These are phyloP conservation scores for Amyloporia xantha DNA, from an alignment of 768 basidiomycete species.

Conservation along the genomic window DNA sequence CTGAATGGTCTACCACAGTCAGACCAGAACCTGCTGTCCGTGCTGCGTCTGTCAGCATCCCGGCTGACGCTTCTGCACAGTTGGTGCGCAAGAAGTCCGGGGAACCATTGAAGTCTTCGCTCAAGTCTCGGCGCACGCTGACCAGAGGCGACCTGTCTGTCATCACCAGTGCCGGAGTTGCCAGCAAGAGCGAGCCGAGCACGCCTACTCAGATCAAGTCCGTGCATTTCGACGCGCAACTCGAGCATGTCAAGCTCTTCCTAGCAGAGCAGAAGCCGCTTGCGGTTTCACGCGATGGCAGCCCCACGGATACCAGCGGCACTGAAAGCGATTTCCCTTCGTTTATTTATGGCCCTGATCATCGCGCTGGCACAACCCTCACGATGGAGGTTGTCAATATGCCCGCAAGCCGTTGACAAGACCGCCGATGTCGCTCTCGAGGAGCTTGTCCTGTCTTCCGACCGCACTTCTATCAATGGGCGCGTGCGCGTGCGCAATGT, in stretches of 20 bases:
- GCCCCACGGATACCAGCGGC: constrained; percentile 76
- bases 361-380: too few relatives aligned
- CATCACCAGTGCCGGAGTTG: constrained; percentile 33
- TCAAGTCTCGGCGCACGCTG: constrained; percentile 59
- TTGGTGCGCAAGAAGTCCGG: constrained; percentile 90
- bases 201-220: constrained; percentile 77
- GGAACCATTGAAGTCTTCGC: constrained; percentile 84
- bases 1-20: too few relatives aligned
- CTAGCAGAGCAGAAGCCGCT: constrained; percentile 91
- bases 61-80: constrained; percentile 30
- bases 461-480: constrained; percentile 57
- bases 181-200: constrained; percentile 66
- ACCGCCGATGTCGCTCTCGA: constrained; percentile 49
- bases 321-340: constrained; percentile 73
- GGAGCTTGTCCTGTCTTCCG: constrained; percentile 43
- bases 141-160: constrained; percentile 46
- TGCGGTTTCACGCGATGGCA: constrained; percentile 87
- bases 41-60: too few relatives aligned
- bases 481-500: constrained; percentile 76
- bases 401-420: constrained; percentile 1
- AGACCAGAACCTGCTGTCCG: too few relatives aligned
- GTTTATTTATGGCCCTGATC: constrained; percentile 49
- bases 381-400: constrained; percentile 15
- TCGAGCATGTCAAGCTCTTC: constrained; percentile 94
- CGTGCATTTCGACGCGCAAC: constrained; percentile 88